Evolutionary conservation across 306 rosid genomes (phyloP), one percentile per base, ranked within the genome.

Genomic region (Notholithocarpus densiflorus): DNA sequence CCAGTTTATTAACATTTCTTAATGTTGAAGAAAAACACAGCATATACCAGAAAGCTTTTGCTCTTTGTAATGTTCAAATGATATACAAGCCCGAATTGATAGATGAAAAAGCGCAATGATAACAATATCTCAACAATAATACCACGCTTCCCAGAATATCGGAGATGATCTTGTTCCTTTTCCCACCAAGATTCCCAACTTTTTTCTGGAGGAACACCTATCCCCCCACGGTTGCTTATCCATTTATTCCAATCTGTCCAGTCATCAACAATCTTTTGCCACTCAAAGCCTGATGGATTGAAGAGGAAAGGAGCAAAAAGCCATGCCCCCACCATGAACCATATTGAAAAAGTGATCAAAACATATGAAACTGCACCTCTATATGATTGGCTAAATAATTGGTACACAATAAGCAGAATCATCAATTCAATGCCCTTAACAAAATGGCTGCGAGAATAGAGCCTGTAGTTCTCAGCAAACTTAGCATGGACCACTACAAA

Each of bases 121-220:
- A 95, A 79, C 78, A 95, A 68, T 80, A 95, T 92, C 92, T 95
- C 98, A 55, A 79, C 34, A 53, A 79, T 72, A 61, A 83, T 76
- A 56, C 98, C 98, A 9, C 92, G 94, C 72, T 24, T 79, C 75
- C 98, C 98, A 0, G 98, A 84, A 88, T 84, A 40, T 15, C 45
- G 88, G 37, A 95, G 94, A 92, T 92, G 98, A 73, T 87, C 92
- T 3, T 90, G 92, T 66, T 95, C 98, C 55, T 90, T 89, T 79
- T 92, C 95, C 98, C 98, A 92, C 98, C 98, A 95, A 53, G 98
- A 95, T 82, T 95, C 98, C 98, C 98, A 95, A 80, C 98, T 95
- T 74, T 73, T 95, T 17, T 89, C 94, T 0, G 91, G 90, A 65
- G 89, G 51, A 31, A 95, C 98, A 73, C 98, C 98, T 0, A 95